Conservation (phyloP, 345 rosid genomes). For the Boechera divaricarpa region DNA sequence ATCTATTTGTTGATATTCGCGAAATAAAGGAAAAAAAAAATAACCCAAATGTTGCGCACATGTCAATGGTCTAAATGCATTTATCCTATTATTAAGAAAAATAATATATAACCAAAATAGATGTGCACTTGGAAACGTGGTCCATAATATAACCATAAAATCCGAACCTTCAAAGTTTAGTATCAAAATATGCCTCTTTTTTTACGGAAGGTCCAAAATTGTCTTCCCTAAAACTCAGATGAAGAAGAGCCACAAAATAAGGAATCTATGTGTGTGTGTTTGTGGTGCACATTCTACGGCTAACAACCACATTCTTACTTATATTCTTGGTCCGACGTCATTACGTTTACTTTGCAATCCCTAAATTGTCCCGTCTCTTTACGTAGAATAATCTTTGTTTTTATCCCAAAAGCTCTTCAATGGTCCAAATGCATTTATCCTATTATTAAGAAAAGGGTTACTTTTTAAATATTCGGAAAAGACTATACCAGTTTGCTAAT, state of each 20-base stretch:
- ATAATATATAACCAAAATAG: no score
- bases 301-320: constrained; percentile 28
- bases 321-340: constrained; percentile 1
- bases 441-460: not conserved
- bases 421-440: constrained; percentile 27
- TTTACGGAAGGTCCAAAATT: not conserved
- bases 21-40: no score
- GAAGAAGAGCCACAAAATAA: constrained; percentile 24
- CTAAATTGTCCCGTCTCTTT: not conserved
- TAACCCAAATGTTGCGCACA: no score
- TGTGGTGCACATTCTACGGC: constrained; percentile 20
- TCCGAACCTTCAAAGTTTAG: constrained; percentile 6
- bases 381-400: not conserved
- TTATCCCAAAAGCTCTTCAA: constrained; percentile 10
- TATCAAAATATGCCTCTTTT: constrained; percentile 27
- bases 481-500: not conserved
- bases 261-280: constrained; percentile 16
- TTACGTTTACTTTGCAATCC: not conserved
- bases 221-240: constrained; percentile 5
- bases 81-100: no score
- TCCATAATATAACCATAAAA: constrained; percentile 11
- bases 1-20: no score
- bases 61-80: no score
- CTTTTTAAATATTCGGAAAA: constrained; percentile 18
- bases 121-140: constrained; percentile 17